Evolutionary conservation across 1,284 basidiomycete species (phyloP).

Genomic region (Stygiomarasmius scandens): DNA sequence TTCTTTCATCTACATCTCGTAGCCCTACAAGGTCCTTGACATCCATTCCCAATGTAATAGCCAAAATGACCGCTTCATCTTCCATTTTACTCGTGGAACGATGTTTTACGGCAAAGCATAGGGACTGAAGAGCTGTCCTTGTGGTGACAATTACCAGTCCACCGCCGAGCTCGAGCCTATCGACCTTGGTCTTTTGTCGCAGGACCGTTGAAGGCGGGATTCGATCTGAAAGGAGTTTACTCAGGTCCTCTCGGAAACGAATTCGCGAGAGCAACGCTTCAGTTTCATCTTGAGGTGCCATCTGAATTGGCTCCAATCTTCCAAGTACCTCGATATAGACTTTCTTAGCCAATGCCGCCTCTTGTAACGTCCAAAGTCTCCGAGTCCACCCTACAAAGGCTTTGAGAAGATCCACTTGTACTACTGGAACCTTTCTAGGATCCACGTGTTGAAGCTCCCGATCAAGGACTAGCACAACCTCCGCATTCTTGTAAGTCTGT

Average conservation of each 20-base stretch:
- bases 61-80: not conserved
- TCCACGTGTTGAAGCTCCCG: too few relatives aligned
- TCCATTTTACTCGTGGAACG: not conserved
- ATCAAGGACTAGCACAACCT: not conserved
- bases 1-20: not conserved
- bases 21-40: not conserved
- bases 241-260: too few relatives aligned
- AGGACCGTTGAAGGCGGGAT: not conserved
- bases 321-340: not conserved
- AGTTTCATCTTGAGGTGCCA: too few relatives aligned
- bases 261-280: too few relatives aligned
- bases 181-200: not conserved
- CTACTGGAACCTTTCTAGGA: not conserved
- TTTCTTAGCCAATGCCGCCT: not conserved
- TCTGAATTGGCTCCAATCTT: too few relatives aligned
- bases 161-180: not conserved
- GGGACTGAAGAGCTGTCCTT: not conserved
- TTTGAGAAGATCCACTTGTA: not conserved
- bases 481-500: not conserved
- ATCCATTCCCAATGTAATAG: not conserved
- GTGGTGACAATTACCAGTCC: not conserved
- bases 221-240: too few relatives aligned
- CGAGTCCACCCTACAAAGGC: slow-evolving; percentile 1
- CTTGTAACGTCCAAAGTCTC: not conserved
- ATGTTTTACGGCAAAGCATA: not conserved